Conservation (phyloP, 148 eudicot species). For the Dysphania ambrosioides region DNA sequence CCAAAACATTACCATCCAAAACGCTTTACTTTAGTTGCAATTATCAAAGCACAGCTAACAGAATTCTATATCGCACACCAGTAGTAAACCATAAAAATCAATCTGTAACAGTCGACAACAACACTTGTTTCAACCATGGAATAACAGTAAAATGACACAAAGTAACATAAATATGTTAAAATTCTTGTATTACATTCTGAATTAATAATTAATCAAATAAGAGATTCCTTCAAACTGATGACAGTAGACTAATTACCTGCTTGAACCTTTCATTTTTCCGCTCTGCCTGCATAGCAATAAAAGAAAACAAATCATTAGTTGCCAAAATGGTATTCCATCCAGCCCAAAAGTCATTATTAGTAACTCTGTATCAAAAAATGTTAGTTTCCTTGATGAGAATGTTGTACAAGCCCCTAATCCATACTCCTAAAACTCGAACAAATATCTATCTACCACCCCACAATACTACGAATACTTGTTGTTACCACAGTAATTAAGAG, state of each 20-base stretch:
- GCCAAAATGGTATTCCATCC: background rate
- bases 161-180: background rate
- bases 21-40: background rate
- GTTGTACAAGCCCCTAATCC: background rate
- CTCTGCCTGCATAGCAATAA: conserved; percentile 45
- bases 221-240: background rate
- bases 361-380: background rate
- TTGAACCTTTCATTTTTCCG: conserved; percentile 51
- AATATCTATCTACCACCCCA: background rate
- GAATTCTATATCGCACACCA: background rate
- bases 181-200: background rate
- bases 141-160: too few relatives aligned
- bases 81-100: too few relatives aligned
- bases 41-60: background rate
- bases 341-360: background rate
- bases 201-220: background rate
- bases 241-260: conserved; percentile 42
- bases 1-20: background rate
- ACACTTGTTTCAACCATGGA: too few relatives aligned
- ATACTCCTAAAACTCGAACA: too few relatives aligned
- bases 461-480: background rate
- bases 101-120: too few relatives aligned
- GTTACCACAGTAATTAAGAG: background rate
- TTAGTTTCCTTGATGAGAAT: background rate
- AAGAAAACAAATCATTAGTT: conserved; percentile 19